These are phyloP conservation scores for Colletotrichum truncatum DNA, from an alignment of 2,329 filamentous ascomycete genomes.

Conservation along the genomic window DNA sequence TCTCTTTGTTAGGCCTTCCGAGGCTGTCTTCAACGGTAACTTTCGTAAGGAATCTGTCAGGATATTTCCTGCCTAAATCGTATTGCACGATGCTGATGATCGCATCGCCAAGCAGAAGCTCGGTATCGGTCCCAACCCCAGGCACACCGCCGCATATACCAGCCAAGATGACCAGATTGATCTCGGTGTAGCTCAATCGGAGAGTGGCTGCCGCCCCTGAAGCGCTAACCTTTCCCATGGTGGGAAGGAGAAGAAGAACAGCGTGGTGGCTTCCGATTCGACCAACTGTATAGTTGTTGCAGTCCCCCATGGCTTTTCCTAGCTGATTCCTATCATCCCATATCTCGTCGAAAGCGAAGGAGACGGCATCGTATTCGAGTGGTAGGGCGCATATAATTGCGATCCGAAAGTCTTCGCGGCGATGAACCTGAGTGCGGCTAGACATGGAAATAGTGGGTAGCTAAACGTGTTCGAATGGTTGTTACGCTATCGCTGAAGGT, in stretches of 20 bases:
- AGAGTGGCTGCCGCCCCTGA: slow-evolving; percentile 38
- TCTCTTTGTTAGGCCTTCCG: slow-evolving; percentile 38
- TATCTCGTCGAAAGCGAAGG: slow-evolving; percentile 36
- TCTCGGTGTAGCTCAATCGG: slow-evolving; percentile 41
- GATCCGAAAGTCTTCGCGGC: slow-evolving; percentile 31
- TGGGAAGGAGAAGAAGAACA: slow-evolving; percentile 38
- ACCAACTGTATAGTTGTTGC: slow-evolving; percentile 39
- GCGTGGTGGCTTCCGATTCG: slow-evolving; percentile 35
- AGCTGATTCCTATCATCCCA: slow-evolving; percentile 38
- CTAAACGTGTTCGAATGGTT: too few species aligned
- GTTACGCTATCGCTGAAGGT: too few species aligned
- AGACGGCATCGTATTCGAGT: slow-evolving; percentile 36
- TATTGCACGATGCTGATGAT: slow-evolving; percentile 44
- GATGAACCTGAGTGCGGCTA: background rate
- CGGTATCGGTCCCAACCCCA: background rate
- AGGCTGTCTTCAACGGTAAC: slow-evolving; percentile 37
- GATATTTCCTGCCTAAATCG: slow-evolving; percentile 37
- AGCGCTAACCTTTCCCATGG: slow-evolving; percentile 39
- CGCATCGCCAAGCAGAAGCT: slow-evolving; percentile 44
- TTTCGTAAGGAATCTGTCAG: slow-evolving; percentile 36
- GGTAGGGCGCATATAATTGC: slow-evolving; percentile 40
- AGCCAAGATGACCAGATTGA: slow-evolving; percentile 46
- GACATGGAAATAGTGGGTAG: background rate
- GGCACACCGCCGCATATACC: slow-evolving; percentile 44
- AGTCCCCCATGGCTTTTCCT: slow-evolving; percentile 35